A percentile compares a stretch with the other conserved stretches of the same genome.
These are phyloP conservation scores for Colletotrichum sojae DNA, from an alignment of 2,329 filamentous ascomycete species.

Conservation along the genomic window DNA sequence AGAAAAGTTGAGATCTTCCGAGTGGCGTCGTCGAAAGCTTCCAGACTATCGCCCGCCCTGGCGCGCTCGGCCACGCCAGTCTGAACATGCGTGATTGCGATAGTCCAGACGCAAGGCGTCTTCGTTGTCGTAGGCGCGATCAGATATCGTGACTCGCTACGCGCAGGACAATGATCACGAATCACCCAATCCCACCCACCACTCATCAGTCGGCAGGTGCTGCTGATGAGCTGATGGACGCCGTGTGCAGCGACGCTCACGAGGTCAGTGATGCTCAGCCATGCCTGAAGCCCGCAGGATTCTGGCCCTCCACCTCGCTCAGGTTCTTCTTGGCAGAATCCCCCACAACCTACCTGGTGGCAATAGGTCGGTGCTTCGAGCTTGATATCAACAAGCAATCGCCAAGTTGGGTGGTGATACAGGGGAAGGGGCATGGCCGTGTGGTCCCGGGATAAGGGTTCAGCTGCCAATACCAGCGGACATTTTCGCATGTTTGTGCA, in stretches of 20 bases:
- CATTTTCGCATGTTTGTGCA: constrained; percentile 1
- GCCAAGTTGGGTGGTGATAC: neutral
- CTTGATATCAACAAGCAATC: neutral
- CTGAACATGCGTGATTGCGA: constrained; percentile 8
- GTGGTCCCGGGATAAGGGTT: constrained; percentile 3
- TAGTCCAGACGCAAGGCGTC: constrained; percentile 3
- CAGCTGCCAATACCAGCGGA: neutral
- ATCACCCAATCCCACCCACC: neutral
- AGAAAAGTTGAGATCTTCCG: constrained; percentile 7
- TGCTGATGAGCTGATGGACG: neutral
- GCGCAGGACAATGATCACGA: neutral
- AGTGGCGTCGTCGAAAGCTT: constrained; percentile 8
- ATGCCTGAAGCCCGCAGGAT: neutral
- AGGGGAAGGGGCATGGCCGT: too few species aligned
- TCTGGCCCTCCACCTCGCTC: neutral
- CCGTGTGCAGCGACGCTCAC: constrained; percentile 13
- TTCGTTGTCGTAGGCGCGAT: constrained; percentile 10
- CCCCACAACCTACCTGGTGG: too few species aligned
- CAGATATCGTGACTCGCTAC: constrained; percentile 11
- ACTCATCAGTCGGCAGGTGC: neutral
- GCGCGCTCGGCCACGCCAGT: neutral
- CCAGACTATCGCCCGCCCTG: constrained; percentile 20
- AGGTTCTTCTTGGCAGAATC: too few species aligned
- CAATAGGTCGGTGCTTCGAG: too few species aligned
- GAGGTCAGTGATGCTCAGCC: constrained; percentile 6